Evolutionary conservation across 1,284 basidiomycete genomes (phyloP), one percentile per base, ranked within the genome.

Genomic region (Ceratobasidium sp.): DNA sequence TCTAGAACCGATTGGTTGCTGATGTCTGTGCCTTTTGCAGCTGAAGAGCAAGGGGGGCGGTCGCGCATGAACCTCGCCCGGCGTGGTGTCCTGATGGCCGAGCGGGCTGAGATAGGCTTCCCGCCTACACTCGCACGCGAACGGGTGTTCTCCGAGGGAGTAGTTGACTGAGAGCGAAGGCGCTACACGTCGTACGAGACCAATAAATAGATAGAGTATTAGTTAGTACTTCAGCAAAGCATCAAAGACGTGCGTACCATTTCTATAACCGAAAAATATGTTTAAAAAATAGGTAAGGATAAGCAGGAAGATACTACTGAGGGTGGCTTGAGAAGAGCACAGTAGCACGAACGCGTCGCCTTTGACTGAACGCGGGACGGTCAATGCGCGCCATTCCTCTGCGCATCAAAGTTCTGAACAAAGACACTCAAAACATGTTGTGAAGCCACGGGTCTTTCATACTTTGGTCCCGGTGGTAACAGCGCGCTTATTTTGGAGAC

Each of bases 121-220:
- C 16, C 14, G 54, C 54, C 30, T n/a, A 21, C 32, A n/a, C 54
- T 28, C 4, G 54, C 26, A 9, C 44, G 44, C 9, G 61, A 63
- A n/a, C 61, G 61, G 11, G 61, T 63, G 30, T 63, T 63, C 23
- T 47, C 44, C 7, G 61, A 49, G 13, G 61, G 58, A 41, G 58
- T 1, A 28, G 35, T 14, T 18, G 41, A n/a, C 26, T 61, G 58
- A 26, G 58, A 61, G 18, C 58, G 58, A 43, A 61, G 58, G 38
- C 41, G 58, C 58, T 57, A 57, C 18, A 14, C 6, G 6, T 50
- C 6, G 47, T 50, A 7, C 18, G 47, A 6, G n/a, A 50, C 7
- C 18, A 23, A 7, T 50, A n/a, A 50, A n/a, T n/a, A n/a, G n/a
- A n/a, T n/a, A n/a, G n/a, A n/a, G n/a, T n/a, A n/a, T n/a, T n/a